Conservation (phyloP, 805 yeast genomes). For the Kluyveromyces dobzhanskii region DNA sequence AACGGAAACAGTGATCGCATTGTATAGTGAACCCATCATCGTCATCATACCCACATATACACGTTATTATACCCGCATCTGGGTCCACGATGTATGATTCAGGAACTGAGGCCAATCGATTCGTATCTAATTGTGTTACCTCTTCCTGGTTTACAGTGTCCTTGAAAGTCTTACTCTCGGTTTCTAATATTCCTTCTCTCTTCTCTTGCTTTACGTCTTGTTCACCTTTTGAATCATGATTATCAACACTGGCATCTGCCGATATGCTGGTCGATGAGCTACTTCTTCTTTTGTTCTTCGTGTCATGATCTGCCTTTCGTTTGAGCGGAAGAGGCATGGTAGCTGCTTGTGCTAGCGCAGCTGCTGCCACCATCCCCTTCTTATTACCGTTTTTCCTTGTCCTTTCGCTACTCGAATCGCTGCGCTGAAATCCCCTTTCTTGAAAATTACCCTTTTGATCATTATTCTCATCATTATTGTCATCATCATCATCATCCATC, state of each 20-base stretch:
- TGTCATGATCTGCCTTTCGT: slow-evolving; percentile 2
- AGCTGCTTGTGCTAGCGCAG: slow-evolving; percentile 77
- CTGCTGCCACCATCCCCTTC: slow-evolving; percentile 69
- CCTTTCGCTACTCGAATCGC: not conserved
- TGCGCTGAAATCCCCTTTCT: slow-evolving; percentile 1
- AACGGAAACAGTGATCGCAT: slow-evolving; percentile 83
- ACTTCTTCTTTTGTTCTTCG: too few species aligned
- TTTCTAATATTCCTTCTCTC: not conserved
- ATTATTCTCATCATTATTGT: slow-evolving; percentile 6
- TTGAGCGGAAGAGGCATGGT: slow-evolving; percentile 57
- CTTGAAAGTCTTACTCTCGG: not conserved
- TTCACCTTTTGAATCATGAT: not conserved
- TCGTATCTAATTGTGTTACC: not conserved
- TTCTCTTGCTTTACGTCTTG: too few species aligned
- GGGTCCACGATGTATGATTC: slow-evolving; percentile 57
- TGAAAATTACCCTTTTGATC: slow-evolving; percentile 1
- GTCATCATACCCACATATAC: slow-evolving; percentile 79
- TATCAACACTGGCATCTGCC: not conserved
- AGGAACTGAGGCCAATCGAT: slow-evolving; percentile 19
- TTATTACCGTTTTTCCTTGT: slow-evolving; percentile 5
- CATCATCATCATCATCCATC: slow-evolving; percentile 15
- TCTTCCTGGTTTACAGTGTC: slow-evolving; percentile 1
- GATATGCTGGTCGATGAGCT: too few species aligned
- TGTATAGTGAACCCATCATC: slow-evolving; percentile 94
- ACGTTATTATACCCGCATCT: slow-evolving; percentile 80